Evolutionary conservation across 768 basidiomycete genomes (phyloP).

Genomic region (Strobilomyces dryophilus): DNA sequence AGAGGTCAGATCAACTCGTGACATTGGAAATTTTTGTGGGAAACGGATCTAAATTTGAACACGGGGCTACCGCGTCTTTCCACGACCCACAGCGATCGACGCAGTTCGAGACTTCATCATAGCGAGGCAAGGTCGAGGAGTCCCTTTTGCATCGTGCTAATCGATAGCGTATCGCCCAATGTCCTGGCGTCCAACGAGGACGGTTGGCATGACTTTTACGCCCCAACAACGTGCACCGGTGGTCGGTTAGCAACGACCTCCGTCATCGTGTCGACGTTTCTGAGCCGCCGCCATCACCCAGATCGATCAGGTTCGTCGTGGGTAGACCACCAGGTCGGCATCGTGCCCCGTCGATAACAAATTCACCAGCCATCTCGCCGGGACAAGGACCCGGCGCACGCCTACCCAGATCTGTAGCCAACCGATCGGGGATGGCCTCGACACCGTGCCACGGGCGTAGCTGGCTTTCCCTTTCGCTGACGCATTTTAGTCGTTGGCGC

Average conservation of each 20-base stretch:
- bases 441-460: conserved; percentile 5
- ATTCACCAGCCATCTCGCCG: background rate
- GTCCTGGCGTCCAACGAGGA: conserved; percentile 11
- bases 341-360: background rate
- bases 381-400: conserved; percentile 3
- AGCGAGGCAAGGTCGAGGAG: background rate
- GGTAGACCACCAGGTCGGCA: background rate
- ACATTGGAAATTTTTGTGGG: background rate
- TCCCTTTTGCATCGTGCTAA: conserved; percentile 1
- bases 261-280: conserved; percentile 2
- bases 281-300: background rate
- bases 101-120: background rate
- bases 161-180: conserved; percentile 20
- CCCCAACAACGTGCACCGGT: conserved; percentile 8
- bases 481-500: conserved; percentile 7
- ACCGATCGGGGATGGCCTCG: conserved; percentile 8
- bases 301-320: conserved; percentile 7
- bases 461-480: conserved; percentile 9
- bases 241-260: conserved; percentile 3
- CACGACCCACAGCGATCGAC: conserved; percentile 16
- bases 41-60: background rate
- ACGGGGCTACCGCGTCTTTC: background rate
- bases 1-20: background rate
- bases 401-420: conserved; percentile 11
- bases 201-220: conserved; percentile 5